A percentile compares a stretch with the other conserved stretches of the same genome.
phyloP scores from a whole-genome alignment of 2,329 filamentous ascomycete genomes.

The Pyrenochaeta sp. region DNA sequence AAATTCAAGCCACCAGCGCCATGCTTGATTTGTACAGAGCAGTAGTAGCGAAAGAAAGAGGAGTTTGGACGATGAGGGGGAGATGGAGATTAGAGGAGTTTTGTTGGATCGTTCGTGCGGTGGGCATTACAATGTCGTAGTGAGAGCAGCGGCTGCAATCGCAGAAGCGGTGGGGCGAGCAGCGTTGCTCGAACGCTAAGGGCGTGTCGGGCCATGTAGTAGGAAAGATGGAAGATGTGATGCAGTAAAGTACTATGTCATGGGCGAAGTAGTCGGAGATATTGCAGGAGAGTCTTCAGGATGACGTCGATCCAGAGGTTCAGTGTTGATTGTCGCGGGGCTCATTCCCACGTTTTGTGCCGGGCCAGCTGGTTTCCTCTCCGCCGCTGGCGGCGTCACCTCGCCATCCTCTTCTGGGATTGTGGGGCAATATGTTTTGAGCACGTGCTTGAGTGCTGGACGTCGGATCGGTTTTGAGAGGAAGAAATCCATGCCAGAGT shows the following conservation, averaged over 20 bases:
- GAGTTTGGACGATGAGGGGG: background rate
- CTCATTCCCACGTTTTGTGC: slow-evolving; percentile 1
- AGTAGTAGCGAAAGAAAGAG: background rate
- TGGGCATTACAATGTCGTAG: slow-evolving; percentile 4
- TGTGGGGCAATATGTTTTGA: slow-evolving; percentile 80
- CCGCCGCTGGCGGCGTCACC: slow-evolving; percentile 20
- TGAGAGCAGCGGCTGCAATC: background rate
- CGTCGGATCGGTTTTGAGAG: slow-evolving; percentile 77
- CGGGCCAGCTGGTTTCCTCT: slow-evolving; percentile 16
- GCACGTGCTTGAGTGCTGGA: slow-evolving; percentile 84
- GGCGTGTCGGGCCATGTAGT: slow-evolving; percentile 1
- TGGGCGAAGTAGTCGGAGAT: slow-evolving; percentile 19
- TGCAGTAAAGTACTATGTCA: slow-evolving; percentile 2
- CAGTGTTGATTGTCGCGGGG: slow-evolving; percentile 1
- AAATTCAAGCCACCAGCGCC: background rate
- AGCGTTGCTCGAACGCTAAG: background rate
- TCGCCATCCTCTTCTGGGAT: slow-evolving; percentile 71
- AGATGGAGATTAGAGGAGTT: background rate
- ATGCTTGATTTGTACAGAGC: slow-evolving; percentile 2
- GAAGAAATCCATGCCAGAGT: slow-evolving; percentile 93
- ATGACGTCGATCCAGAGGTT: slow-evolving; percentile 10
- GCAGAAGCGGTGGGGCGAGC: background rate
- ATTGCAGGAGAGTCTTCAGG: slow-evolving; percentile 16
- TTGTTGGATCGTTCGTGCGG: background rate
- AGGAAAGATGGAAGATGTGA: background rate